Conservation (phyloP, 352 stramenopile genomes). For the Globisporangium echinulatum region DNA sequence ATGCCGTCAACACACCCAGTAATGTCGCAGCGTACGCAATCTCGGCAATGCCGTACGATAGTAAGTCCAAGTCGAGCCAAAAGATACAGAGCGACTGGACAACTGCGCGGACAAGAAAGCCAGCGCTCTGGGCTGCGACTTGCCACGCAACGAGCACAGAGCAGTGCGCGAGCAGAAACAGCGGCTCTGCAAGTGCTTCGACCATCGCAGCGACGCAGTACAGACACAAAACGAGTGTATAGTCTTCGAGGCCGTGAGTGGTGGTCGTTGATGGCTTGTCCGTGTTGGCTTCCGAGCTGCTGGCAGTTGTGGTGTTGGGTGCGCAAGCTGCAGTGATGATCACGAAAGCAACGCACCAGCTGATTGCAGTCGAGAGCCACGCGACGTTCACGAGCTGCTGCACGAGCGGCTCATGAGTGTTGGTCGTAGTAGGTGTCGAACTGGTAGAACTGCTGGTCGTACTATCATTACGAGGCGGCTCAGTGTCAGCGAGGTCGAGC, state of each 20-base stretch:
- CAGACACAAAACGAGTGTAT: constrained; percentile 53
- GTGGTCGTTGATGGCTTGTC: neutral
- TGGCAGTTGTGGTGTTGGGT: no score
- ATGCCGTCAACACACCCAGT: constrained; percentile 41
- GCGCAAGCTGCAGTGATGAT: neutral
- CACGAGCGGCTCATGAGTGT: constrained; percentile 10
- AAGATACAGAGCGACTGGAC: constrained; percentile 73
- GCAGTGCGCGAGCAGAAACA: constrained; percentile 76
- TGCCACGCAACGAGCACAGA: constrained; percentile 81
- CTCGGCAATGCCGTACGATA: constrained; percentile 71
- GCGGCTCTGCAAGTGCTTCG: constrained; percentile 72
- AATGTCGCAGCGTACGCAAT: constrained; percentile 64
- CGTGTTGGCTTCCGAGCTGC: no score
- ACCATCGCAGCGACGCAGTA: constrained; percentile 76
- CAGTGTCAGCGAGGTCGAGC: constrained; percentile 25
- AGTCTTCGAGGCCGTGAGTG: constrained; percentile 24
- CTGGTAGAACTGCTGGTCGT: neutral
- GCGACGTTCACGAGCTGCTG: constrained; percentile 70
- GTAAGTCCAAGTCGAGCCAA: constrained; percentile 47
- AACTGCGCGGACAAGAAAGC: constrained; percentile 60
- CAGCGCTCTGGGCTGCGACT: constrained; percentile 66
- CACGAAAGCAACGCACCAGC: constrained; percentile 37
- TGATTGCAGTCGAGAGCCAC: constrained; percentile 68
- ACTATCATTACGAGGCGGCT: no score
- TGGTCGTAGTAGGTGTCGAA: no score